Conservation (phyloP, 768 basidiomycete species). For the Xanthoconium stramineum region DNA sequence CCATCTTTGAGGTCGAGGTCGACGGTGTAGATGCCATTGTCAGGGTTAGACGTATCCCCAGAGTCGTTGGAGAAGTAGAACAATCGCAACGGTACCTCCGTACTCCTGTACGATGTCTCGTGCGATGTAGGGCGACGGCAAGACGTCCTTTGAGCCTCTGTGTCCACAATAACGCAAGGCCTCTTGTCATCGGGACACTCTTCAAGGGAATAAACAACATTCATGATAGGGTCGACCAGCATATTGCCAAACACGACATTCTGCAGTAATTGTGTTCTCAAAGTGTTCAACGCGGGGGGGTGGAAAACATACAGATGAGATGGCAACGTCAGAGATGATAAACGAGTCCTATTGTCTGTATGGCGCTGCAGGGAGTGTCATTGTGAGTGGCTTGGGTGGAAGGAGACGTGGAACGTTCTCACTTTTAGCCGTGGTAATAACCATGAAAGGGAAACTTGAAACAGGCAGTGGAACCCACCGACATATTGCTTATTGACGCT, state of each 20-base stretch:
- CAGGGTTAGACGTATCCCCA: too few species aligned
- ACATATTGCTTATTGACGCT: neutral
- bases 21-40: too few species aligned
- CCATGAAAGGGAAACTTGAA: neutral
- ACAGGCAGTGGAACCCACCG: too few species aligned
- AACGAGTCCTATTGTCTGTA: conserved; percentile 62
- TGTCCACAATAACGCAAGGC: too few species aligned
- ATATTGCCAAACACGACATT: conserved; percentile 38
- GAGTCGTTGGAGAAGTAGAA: too few species aligned
- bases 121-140: too few species aligned
- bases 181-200: conserved; percentile 37
- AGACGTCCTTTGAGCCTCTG: too few species aligned
- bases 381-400: too few species aligned
- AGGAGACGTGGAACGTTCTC: neutral
- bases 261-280: conserved; percentile 5
- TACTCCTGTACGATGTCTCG: too few species aligned
- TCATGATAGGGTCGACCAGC: conserved; percentile 49
- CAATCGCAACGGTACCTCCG: too few species aligned
- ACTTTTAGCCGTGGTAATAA: neutral
- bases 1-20: too few species aligned
- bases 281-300: too few species aligned
- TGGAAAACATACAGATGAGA: conserved; percentile 33
- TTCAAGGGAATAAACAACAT: conserved; percentile 54
- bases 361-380: conserved; percentile 36
- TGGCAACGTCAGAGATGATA: conserved; percentile 47